Conservation (phyloP, 768 basidiomycete species). For the Pleurotus djamor region DNA sequence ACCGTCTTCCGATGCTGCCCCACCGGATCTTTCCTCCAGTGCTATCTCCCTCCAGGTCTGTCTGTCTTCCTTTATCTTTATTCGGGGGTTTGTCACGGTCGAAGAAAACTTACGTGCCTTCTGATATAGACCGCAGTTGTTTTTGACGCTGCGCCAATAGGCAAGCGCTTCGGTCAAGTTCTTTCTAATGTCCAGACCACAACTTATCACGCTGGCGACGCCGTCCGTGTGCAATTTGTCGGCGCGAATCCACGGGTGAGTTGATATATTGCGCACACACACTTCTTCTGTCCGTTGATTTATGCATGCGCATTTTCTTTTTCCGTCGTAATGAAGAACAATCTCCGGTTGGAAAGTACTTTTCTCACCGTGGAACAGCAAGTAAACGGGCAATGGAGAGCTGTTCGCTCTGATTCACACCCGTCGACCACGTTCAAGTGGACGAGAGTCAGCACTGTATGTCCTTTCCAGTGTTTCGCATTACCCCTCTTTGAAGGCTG, state of each 20-base stretch:
- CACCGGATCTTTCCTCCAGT: constrained; percentile 59
- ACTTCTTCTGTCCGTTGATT: no score
- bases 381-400: constrained; percentile 46
- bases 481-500: neutral
- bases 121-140: constrained; percentile 53
- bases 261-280: constrained; percentile 8
- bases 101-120: neutral
- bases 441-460: constrained; percentile 53
- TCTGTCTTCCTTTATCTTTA: constrained; percentile 17
- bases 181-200: constrained; percentile 49
- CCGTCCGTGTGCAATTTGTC: constrained; percentile 61
- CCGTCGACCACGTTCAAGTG: constrained; percentile 72
- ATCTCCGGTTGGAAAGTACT: constrained; percentile 69
- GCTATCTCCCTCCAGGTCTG: constrained; percentile 71
- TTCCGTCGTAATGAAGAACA: constrained; percentile 47
- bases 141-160: constrained; percentile 54
- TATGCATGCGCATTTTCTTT: neutral
- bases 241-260: constrained; percentile 78
- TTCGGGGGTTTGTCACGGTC: no score
- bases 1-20: constrained; percentile 62
- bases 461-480: constrained; percentile 15
- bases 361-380: constrained; percentile 67
- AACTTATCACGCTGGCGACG: constrained; percentile 55
- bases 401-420: constrained; percentile 73
- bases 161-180: constrained; percentile 62